Base-by-base conservation (phyloP, 208 protist species). In the Acanthamoeba healyi region DNA sequence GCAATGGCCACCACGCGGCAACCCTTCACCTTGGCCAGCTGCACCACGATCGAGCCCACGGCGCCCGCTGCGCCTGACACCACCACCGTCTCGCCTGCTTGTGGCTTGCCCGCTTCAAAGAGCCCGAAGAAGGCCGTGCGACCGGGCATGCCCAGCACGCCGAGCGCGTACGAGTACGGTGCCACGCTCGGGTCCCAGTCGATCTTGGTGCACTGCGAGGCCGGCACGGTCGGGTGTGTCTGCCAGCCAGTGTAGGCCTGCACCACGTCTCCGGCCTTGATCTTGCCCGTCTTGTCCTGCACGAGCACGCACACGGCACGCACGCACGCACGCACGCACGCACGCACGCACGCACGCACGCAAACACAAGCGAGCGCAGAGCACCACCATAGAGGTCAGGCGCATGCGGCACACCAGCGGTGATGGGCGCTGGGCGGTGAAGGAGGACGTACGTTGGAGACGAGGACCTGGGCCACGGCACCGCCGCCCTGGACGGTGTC, bases 21-120 rank as follows among this genome's bases (percentile, higher is more conserved):
- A 6, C 94, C 95, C 4, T 56, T 32, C 2, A 86, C n/a, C 72
- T 96, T 96, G 51, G 72, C 94, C 22, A 96, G 4, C 84, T 91
- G 94, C 4, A 24, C 84, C 7, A 94, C 94, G 49, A 92, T 56
- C 49, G 67, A 90, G 36, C 95, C 95, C 15, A 96, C 96, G 36
- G 86, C 96, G 4, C 96, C 96, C 9, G 95, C 74, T 2, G 95
- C 96, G 26, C 87, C 96, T n/a, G 82, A 90, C 10, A 97, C 92
- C 14, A 97, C 61, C 0, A 97, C 49, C 5, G 96, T 97, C 77
- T 97, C 95, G 36, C 96, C 95, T 44, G 38, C 29, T 40, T 97
- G 92, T 34, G 95, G 94, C 46, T 95, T 56, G 22, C 84, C 84
- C 3, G 81, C 81, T 5, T 91, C 89, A 29, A 49, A 93, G 51